Evolutionary conservation across 148 eudicot species (phyloP).

Genomic region (Fagopyrum tataricum): DNA sequence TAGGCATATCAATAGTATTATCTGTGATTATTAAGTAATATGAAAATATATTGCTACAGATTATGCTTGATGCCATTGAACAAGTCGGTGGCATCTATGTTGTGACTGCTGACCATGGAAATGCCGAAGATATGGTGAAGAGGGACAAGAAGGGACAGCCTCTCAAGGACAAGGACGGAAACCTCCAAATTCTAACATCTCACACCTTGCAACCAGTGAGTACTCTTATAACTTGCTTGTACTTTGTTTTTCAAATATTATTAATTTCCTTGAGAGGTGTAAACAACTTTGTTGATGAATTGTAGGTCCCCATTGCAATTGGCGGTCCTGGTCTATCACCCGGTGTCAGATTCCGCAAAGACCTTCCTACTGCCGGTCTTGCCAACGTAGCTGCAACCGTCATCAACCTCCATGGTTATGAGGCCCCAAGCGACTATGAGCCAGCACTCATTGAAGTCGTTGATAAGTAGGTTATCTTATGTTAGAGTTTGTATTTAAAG

Average conservation of each 20-base stretch:
- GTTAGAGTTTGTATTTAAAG: background rate
- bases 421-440: slow-evolving; percentile 86
- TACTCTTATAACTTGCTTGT: background rate
- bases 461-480: background rate
- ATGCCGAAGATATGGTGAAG: slow-evolving; percentile 99
- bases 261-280: too few species aligned
- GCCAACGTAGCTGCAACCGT: slow-evolving; percentile 94
- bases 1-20: too few species aligned
- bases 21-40: background rate
- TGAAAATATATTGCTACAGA: slow-evolving; percentile 21
- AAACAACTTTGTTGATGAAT: too few species aligned
- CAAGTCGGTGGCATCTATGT: slow-evolving; percentile 93
- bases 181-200: slow-evolving; percentile 81
- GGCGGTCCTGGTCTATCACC: slow-evolving; percentile 89
- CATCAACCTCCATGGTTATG: slow-evolving; percentile 81
- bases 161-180: slow-evolving; percentile 68
- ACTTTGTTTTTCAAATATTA: too few species aligned
- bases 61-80: slow-evolving; percentile 78
- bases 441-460: slow-evolving; percentile 74
- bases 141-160: slow-evolving; percentile 92
- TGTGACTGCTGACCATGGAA: slow-evolving; percentile 94
- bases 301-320: slow-evolving; percentile 85
- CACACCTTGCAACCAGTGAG: slow-evolving; percentile 91
- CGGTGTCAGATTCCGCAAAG: slow-evolving; percentile 84
- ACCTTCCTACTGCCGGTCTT: slow-evolving; percentile 67